Conservation (phyloP, 2,329 filamentous ascomycete genomes). For the Colletotrichum sp. region DNA sequence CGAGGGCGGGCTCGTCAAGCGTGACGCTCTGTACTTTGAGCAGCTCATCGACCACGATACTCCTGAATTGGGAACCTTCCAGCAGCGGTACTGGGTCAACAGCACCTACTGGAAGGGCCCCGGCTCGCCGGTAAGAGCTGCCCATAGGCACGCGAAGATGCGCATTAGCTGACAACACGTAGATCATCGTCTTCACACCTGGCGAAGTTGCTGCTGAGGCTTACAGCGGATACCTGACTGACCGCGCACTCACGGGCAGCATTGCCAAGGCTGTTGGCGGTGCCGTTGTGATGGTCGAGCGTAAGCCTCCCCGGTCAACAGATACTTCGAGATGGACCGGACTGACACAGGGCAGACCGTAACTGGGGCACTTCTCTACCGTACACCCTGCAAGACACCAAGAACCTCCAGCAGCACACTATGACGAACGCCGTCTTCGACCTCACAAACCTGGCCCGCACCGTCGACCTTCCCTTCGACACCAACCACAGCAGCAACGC, state of each 20-base stretch:
- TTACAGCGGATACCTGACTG: slow-evolving; percentile 56
- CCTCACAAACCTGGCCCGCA: slow-evolving; percentile 58
- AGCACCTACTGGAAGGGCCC: slow-evolving; percentile 56
- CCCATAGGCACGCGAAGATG: too few relatives aligned
- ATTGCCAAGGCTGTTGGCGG: slow-evolving; percentile 57
- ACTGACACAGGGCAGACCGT: slow-evolving; percentile 43
- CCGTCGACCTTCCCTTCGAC: slow-evolving; percentile 59
- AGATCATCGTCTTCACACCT: slow-evolving; percentile 56
- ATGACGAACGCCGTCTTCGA: slow-evolving; percentile 59
- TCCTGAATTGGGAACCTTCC: slow-evolving; percentile 42
- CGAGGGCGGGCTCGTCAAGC: neutral
- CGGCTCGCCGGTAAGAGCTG: slow-evolving; percentile 52
- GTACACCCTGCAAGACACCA: slow-evolving; percentile 52
- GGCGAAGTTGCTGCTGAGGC: slow-evolving; percentile 53
- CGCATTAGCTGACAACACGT: neutral
- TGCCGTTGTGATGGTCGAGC: slow-evolving; percentile 61
- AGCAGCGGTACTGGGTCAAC: slow-evolving; percentile 59
- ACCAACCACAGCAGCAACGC: slow-evolving; percentile 51
- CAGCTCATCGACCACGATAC: slow-evolving; percentile 65
- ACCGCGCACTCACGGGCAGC: slow-evolving; percentile 51
- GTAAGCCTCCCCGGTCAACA: slow-evolving; percentile 28
- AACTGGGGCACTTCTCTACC: slow-evolving; percentile 64
- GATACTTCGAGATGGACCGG: neutral
- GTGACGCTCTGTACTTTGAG: slow-evolving; percentile 40
- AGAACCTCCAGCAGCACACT: slow-evolving; percentile 59